Base-by-base conservation (phyloP, 495 filamentous ascomycete species). In the Penicillium cataractarum region DNA sequence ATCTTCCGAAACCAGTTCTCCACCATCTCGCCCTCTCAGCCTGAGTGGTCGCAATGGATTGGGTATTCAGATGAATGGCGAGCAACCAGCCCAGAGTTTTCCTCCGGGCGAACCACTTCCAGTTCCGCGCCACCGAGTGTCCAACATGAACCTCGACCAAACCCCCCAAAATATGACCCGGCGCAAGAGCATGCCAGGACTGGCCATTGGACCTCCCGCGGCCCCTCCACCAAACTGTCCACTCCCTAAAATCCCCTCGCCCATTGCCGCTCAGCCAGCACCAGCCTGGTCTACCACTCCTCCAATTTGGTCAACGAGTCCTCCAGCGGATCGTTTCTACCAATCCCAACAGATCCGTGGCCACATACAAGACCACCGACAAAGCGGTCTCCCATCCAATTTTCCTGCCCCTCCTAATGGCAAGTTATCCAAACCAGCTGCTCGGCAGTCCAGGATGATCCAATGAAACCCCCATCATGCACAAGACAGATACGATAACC, bases 221-320 rank as follows among this genome's bases (percentile, higher is more conserved):
- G 84, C 81, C 15, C 88, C 88, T 13, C 88, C 88, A 17, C 88
- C 88, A 12, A 86, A 81, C 21, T 83, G 81, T 55, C 86, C 88
- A 0, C 78, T 90, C 4, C 88, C 87, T 7, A 84, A 87, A 6
- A 78, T 90, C 12, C 87, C 87, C 10, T 70, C 72, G 0, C 58
- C 67, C 13, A 58, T 68, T 6, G 31, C 59, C 26, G 40, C 60
- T 57, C 63, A 65, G 53, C 49, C 57, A n/a, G 55, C 51, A n/a
- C 50, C 60, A 3, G 35, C 48, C 8, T 61, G 37, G 56, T 40
- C 61, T 2, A 21, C 44, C 21, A 59, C n/a, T 39, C 26, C 44
- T 48, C 22, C 15, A 27, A 10, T 15, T 17, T 39, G 35, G 35
- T 39, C 35, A 15, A 39, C 35, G 1, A 39, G 35, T 17, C 35